These are phyloP conservation scores for Nephelium lappaceum DNA, from an alignment of 345 rosid genomes.

Conservation along the genomic window DNA sequence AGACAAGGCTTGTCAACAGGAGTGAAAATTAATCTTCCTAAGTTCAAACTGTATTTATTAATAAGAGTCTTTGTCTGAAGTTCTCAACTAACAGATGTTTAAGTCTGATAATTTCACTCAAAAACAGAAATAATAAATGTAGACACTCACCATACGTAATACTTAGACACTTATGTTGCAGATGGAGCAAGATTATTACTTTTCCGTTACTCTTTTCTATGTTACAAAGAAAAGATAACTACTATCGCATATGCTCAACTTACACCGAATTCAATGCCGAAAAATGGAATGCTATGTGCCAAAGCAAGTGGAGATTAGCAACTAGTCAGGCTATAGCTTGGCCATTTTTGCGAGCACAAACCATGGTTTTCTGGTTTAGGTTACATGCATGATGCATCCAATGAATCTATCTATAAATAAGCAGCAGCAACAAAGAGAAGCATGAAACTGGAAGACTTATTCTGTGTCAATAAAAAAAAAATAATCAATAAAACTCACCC, in stretches of 20 bases:
- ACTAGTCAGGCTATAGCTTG: background rate
- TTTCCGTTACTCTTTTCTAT: background rate
- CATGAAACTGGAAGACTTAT: background rate
- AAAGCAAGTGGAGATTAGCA: background rate
- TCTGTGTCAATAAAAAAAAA: background rate
- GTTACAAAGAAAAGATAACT: background rate
- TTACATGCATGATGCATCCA: background rate
- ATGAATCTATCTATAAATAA: background rate
- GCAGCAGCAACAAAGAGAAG: background rate
- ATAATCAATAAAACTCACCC: conserved; percentile 58
- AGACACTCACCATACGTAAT: background rate
- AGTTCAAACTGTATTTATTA: background rate
- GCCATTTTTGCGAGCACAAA: background rate
- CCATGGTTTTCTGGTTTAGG: too few relatives aligned
- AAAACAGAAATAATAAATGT: background rate
- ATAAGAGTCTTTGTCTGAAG: background rate
- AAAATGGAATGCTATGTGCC: background rate
- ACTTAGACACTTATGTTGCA: background rate
- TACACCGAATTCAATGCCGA: background rate
- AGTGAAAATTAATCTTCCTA: background rate
- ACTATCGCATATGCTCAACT: background rate
- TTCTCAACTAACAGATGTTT: background rate
- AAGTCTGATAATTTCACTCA: background rate
- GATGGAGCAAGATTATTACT: background rate
- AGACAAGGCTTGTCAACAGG: background rate